Evolutionary conservation across 257 asterid species (phyloP).

Genomic region (Rubia yunnanensis): DNA sequence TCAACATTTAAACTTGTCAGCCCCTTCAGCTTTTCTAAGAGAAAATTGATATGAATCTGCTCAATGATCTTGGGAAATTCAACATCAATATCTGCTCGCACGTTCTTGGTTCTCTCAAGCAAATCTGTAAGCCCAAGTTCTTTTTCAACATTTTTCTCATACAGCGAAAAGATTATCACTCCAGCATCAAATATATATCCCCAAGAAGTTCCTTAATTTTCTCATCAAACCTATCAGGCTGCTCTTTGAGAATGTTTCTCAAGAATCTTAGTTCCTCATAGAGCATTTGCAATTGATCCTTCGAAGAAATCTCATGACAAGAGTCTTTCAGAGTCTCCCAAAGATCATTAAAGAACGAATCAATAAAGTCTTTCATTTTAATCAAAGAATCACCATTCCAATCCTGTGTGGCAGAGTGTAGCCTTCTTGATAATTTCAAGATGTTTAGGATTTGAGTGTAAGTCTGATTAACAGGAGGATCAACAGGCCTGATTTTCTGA

Average conservation of each 20-base stretch:
- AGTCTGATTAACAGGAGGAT: neutral
- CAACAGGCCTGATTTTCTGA: neutral
- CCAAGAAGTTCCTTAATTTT: neutral
- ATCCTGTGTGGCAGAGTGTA: neutral
- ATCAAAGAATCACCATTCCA: neutral
- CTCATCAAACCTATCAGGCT: neutral
- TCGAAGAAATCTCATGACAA: neutral
- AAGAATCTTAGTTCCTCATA: neutral
- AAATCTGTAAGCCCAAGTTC: neutral
- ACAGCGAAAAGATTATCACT: neutral
- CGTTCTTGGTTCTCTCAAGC: neutral
- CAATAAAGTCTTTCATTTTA: neutral
- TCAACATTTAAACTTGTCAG: neutral
- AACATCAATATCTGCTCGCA: neutral
- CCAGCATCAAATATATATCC: neutral
- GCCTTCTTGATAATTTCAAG: neutral
- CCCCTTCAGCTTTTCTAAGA: slow-evolving; percentile 1
- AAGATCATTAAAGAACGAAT: neutral
- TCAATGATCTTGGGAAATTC: neutral
- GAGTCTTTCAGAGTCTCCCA: neutral
- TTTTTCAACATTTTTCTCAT: neutral
- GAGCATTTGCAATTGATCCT: neutral
- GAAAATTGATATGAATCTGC: neutral
- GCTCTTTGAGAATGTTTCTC: neutral
- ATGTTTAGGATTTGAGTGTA: neutral